Evolutionary conservation across 2,329 filamentous ascomycete species (phyloP).

Genomic region (Hypoxylon sp.): DNA sequence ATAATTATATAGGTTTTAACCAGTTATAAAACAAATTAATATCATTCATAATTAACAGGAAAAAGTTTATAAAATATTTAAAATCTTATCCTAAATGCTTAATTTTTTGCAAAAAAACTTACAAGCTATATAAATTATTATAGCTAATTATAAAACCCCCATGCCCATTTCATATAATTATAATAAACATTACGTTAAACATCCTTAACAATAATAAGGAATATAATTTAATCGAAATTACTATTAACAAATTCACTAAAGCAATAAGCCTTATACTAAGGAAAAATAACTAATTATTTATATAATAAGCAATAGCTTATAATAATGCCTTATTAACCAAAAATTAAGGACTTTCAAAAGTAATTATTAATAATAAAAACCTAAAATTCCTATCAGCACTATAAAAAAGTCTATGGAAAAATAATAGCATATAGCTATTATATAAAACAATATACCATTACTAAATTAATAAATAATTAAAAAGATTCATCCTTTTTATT

Average conservation of each 20-base stretch:
- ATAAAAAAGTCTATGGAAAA: background rate
- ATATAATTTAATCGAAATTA: background rate
- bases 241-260: background rate
- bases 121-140: background rate
- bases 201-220: background rate
- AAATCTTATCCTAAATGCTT: too few relatives aligned
- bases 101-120: background rate
- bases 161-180: background rate
- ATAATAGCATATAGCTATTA: background rate
- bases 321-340: background rate
- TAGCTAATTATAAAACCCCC: background rate
- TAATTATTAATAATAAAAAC: background rate
- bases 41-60: too few relatives aligned
- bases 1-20: too few relatives aligned
- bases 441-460: too few relatives aligned
- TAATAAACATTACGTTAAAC: background rate
- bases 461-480: too few relatives aligned
- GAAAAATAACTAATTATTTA: background rate
- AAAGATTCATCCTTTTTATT: too few relatives aligned
- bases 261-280: background rate
- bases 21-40: too few relatives aligned
- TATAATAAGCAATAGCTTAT: background rate
- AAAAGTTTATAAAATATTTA: too few relatives aligned
- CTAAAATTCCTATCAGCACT: slow-evolving; percentile 1
- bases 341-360: background rate